Conservation (phyloP, 2,329 filamentous ascomycete species). For the Calycina marina region DNA sequence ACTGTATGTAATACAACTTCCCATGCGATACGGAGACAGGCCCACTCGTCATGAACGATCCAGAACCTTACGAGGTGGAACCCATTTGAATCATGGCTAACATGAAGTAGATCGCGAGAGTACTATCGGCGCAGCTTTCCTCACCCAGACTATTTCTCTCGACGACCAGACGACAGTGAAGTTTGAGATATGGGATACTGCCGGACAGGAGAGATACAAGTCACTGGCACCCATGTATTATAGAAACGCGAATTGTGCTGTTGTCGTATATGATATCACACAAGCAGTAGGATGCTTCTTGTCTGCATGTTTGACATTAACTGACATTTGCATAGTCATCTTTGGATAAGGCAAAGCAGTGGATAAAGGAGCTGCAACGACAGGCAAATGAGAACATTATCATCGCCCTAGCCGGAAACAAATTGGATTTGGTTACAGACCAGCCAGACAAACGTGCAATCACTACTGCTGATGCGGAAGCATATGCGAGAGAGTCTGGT, state of each 20-base stretch:
- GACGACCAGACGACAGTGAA: slow-evolving; percentile 98
- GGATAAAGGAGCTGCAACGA: slow-evolving; percentile 97
- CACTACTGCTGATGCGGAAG: slow-evolving; percentile 75
- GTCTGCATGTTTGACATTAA: slow-evolving; percentile 1
- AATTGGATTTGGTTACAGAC: slow-evolving; percentile 88
- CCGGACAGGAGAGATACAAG: slow-evolving; percentile 97
- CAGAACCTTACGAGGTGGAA: too few relatives aligned
- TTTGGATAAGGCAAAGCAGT: slow-evolving; percentile 96
- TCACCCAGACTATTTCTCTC: slow-evolving; percentile 96
- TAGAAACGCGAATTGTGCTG: slow-evolving; percentile 96
- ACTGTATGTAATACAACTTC: slow-evolving; percentile 29
- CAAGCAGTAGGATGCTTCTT: slow-evolving; percentile 56
- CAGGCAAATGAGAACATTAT: slow-evolving; percentile 99
- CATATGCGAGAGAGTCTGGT: slow-evolving; percentile 84
- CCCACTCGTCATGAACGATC: too few relatives aligned
- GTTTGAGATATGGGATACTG: slow-evolving; percentile 99
- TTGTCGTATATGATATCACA: slow-evolving; percentile 98
- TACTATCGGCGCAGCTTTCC: slow-evolving; percentile 65
- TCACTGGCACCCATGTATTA: slow-evolving; percentile 99
- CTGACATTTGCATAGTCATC: slow-evolving; percentile 50
- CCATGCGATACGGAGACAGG: too few relatives aligned
- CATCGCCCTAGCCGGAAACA: slow-evolving; percentile 95
- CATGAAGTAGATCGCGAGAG: slow-evolving; percentile 14
- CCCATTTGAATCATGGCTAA: too few relatives aligned
- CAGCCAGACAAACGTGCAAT: slow-evolving; percentile 94